A percentile compares a stretch with the other conserved stretches of the same genome.
Conservation (phyloP, 1,139 yeast genomes). For the Meyerozyma athensensis region DNA sequence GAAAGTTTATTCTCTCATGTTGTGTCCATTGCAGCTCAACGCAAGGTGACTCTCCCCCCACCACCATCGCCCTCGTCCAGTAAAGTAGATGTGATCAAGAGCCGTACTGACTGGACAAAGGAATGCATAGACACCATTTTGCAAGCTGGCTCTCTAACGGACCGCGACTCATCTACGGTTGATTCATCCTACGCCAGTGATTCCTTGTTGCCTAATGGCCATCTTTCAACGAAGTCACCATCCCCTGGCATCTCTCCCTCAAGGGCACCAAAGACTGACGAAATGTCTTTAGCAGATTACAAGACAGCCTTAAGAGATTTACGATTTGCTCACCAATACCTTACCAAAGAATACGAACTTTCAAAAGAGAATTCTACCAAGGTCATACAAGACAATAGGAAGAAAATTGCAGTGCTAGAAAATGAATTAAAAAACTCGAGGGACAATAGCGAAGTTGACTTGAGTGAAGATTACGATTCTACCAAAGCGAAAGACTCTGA, state of each 20-base stretch:
- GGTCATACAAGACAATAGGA: conserved; percentile 45
- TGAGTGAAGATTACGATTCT: conserved; percentile 12
- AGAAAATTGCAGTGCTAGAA: conserved; percentile 41
- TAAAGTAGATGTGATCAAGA: conserved; percentile 23
- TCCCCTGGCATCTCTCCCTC: conserved; percentile 13
- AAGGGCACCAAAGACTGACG: conserved; percentile 13
- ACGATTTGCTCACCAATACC: conserved; percentile 59
- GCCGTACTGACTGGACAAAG: conserved; percentile 49
- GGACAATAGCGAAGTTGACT: conserved; percentile 5
- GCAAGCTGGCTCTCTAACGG: conserved; percentile 2
- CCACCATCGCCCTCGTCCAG: conserved; percentile 26
- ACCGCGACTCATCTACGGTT: conserved; percentile 10
- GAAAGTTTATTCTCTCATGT: conserved; percentile 51
- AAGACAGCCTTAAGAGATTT: conserved; percentile 57
- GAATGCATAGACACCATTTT: conserved; percentile 44
- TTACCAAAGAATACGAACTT: conserved; percentile 56
- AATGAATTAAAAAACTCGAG: conserved; percentile 33
- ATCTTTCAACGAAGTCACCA: conserved; percentile 17
- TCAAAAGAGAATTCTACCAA: conserved; percentile 48
- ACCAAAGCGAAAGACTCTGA: conserved; percentile 42
- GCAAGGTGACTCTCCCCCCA: conserved; percentile 43
- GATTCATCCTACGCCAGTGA: conserved; percentile 12
- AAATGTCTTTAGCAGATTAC: conserved; percentile 35
- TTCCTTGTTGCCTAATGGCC: conserved; percentile 5
- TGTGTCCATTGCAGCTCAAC: conserved; percentile 51